Conservation (phyloP, 2,329 filamentous ascomycete species). For the Cladosporium sp. region DNA sequence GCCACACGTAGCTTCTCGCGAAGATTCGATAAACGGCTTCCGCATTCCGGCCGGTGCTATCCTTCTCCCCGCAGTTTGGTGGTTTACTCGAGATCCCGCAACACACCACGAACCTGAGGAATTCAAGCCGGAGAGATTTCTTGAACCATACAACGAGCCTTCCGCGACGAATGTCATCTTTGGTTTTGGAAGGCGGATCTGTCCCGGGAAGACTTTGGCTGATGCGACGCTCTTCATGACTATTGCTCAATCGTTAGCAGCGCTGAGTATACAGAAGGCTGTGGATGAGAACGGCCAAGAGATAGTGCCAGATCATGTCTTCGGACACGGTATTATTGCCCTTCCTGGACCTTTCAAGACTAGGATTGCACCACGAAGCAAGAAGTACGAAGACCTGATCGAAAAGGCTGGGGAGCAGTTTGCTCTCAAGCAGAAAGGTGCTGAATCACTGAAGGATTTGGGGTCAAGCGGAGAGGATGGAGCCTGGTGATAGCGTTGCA, state of each 20-base stretch:
- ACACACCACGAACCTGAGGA: slow-evolving; percentile 28
- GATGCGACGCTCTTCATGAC: slow-evolving; percentile 39
- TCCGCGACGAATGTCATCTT: slow-evolving; percentile 50
- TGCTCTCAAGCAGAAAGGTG: no score
- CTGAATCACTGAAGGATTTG: no score
- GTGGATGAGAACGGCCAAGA: slow-evolving; percentile 34
- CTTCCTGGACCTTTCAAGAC: slow-evolving; percentile 35
- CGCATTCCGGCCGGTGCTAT: slow-evolving; percentile 30
- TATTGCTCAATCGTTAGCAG: slow-evolving; percentile 43
- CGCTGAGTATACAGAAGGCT: slow-evolving; percentile 41
- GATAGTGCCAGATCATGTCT: slow-evolving; percentile 34
- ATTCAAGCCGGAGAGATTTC: slow-evolving; percentile 35
- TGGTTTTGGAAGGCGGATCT: slow-evolving; percentile 54
- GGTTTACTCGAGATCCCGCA: slow-evolving; percentile 33
- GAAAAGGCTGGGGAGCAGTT: no score
- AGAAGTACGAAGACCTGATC: background rate
- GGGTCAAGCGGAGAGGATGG: no score
- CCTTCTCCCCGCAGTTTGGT: slow-evolving; percentile 31
- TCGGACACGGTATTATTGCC: slow-evolving; percentile 34
- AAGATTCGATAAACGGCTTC: slow-evolving; percentile 22
- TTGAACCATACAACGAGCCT: slow-evolving; percentile 29
- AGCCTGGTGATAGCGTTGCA: no score
- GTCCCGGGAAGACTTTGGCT: slow-evolving; percentile 44
- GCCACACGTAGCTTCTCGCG: slow-evolving; percentile 15
- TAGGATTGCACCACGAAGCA: background rate